Evolutionary conservation across 2,329 filamentous ascomycete genomes (phyloP).

Genomic region (Ascochyta rabiei): DNA sequence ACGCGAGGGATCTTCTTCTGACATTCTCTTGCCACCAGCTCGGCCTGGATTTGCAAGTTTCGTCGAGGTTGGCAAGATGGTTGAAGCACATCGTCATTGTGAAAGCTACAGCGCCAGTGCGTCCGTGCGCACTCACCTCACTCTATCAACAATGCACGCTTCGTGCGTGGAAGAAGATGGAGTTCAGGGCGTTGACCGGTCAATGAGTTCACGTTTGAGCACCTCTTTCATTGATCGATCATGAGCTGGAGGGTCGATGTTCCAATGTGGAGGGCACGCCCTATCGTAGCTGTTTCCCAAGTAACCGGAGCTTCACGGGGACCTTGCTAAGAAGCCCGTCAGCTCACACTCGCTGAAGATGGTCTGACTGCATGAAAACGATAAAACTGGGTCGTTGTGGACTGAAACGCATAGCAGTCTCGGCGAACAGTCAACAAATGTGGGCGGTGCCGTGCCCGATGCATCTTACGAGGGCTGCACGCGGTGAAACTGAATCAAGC

Average conservation of each 20-base stretch:
- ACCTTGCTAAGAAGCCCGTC: constrained; percentile 12
- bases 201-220: background rate
- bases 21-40: background rate
- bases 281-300: constrained; percentile 5
- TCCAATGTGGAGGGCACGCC: background rate
- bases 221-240: background rate
- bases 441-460: constrained; percentile 14
- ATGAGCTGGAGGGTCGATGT: background rate
- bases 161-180: background rate
- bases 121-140: constrained; percentile 3
- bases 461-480: constrained; percentile 18
- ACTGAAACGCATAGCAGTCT: constrained; percentile 19
- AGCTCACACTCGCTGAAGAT: constrained; percentile 6
- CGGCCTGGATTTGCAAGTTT: background rate
- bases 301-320: constrained; percentile 12
- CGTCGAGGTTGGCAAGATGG: constrained; percentile 1
- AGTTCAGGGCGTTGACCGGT: background rate
- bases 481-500: constrained; percentile 19
- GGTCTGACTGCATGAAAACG: constrained; percentile 20
- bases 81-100: constrained; percentile 10
- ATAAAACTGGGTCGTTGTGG: constrained; percentile 15
- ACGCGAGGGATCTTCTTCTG: constrained; percentile 20
- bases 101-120: constrained; percentile 1
- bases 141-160: background rate
- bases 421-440: constrained; percentile 12